phyloP scores from a whole-genome alignment of 257 asterid genomes.

The Plantago major region DNA sequence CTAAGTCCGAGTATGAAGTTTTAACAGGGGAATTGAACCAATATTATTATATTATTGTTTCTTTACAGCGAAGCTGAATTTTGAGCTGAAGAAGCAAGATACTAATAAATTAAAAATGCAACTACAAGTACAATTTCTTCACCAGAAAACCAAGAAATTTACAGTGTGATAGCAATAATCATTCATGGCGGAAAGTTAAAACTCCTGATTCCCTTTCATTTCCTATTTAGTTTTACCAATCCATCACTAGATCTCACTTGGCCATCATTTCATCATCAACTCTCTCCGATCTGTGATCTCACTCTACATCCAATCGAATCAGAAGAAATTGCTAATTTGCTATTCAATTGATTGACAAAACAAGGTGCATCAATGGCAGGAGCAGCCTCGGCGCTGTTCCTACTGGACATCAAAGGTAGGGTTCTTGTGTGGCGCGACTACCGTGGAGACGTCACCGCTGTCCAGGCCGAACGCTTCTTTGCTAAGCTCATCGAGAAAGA shows the following conservation, averaged over 20 bases:
- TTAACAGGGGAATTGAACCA: no score
- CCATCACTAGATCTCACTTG: constrained; percentile 27
- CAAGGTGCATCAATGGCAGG: constrained; percentile 54
- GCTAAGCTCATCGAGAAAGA: constrained; percentile 84
- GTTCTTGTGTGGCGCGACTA: constrained; percentile 98
- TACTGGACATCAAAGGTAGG: constrained; percentile 87
- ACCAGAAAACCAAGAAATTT: not conserved
- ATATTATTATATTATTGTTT: not conserved
- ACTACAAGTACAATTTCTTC: not conserved
- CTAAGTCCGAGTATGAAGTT: no score
- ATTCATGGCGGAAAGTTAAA: not conserved
- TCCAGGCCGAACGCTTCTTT: constrained; percentile 90
- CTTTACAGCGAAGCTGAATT: not conserved
- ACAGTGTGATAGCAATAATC: not conserved
- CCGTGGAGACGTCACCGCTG: constrained; percentile 91
- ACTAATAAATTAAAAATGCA: not conserved
- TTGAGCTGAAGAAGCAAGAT: not conserved
- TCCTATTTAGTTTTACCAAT: not conserved
- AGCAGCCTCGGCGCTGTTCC: constrained; percentile 99
- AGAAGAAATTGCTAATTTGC: not conserved
- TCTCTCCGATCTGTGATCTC: constrained; percentile 24
- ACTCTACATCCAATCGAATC: constrained; percentile 19
- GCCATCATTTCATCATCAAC: not conserved
- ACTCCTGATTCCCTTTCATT: not conserved
- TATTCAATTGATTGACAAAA: constrained; percentile 12